Base-by-base conservation (phyloP, 1,139 yeast species). In the Komagataea norvegica region DNA sequence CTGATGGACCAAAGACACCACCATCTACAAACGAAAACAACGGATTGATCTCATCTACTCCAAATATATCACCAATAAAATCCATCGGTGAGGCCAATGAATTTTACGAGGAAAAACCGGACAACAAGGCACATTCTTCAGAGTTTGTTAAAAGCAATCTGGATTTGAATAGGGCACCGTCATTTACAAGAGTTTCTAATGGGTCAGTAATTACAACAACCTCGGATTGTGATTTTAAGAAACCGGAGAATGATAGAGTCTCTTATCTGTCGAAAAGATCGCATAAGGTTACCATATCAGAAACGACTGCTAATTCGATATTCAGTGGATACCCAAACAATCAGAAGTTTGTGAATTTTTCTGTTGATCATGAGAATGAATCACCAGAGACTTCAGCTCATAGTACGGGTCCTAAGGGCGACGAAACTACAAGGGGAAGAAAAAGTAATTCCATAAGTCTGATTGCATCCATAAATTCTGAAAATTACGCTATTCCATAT, bases 401-500 rank as follows among this genome's bases (percentile, higher is more conserved):
- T n/a, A 26, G 19, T 13, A 13, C 8, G 8, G 8, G 28, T 8
- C 20, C 13, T 19, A 15, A 23, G 19, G 11, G 25, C 3, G 18
- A 13, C 3, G n/a, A 16, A 9, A 4, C 8, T 30, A 19, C 13
- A 31, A 23, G 17, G 13, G 14, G 25, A 11, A 14, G 18, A 3
- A 20, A 27, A 22, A 19, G 33, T 6, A 17, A 13, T 16, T 39
- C 45, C 10, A 26, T 40, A 8, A 42, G 42, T 35, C 27, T 39
- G 11, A 22, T 42, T 9, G 38, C 41, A 5, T 45, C 46, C 4
- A 42, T 46, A 2, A 30, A 40, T 17, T 45, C 55, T 11, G 47
- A 69, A 59, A 39, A 74, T 64, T 54, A 55, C 29, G 49, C 56
- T 11, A 45, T 61, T 23, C 65, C 65, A 6, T 76, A 75, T 42